Evolutionary conservation across 2,329 filamentous ascomycete species (phyloP).

Genomic region (Colletotrichum incanum): DNA sequence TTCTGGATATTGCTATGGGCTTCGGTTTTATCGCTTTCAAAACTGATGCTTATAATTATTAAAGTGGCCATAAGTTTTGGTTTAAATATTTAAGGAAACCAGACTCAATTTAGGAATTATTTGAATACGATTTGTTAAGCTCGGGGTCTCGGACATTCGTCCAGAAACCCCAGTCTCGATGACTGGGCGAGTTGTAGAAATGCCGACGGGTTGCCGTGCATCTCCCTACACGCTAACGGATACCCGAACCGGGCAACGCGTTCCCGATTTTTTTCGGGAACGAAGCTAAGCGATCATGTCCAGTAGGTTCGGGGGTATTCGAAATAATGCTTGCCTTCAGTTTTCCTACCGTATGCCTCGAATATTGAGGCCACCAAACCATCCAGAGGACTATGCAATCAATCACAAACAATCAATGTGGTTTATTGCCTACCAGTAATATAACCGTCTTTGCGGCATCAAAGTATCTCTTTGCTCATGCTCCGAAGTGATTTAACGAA

Average conservation of each 20-base stretch:
- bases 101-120: not conserved
- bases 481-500: too few relatives aligned
- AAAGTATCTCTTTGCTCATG: too few relatives aligned
- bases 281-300: not conserved
- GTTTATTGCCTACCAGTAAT: too few relatives aligned
- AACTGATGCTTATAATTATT: not conserved
- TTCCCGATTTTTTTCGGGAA: not conserved
- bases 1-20: not conserved
- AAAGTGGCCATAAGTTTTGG: not conserved
- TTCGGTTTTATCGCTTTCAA: not conserved
- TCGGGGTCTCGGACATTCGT: not conserved
- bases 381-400: not conserved
- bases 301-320: not conserved
- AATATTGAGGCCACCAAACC: not conserved
- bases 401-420: too few relatives aligned
- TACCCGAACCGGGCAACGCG: not conserved
- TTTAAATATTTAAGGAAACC: not conserved
- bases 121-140: not conserved
- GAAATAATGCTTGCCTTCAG: not conserved
- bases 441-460: too few relatives aligned
- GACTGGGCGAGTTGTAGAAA: not conserved
- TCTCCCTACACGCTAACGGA: not conserved
- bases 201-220: not conserved
- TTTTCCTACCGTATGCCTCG: not conserved
- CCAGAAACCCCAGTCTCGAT: not conserved